A percentile compares a stretch with the other conserved stretches of the same genome.
phyloP scores from a whole-genome alignment of 345 rosid species.

The Boechera divaricarpa region DNA sequence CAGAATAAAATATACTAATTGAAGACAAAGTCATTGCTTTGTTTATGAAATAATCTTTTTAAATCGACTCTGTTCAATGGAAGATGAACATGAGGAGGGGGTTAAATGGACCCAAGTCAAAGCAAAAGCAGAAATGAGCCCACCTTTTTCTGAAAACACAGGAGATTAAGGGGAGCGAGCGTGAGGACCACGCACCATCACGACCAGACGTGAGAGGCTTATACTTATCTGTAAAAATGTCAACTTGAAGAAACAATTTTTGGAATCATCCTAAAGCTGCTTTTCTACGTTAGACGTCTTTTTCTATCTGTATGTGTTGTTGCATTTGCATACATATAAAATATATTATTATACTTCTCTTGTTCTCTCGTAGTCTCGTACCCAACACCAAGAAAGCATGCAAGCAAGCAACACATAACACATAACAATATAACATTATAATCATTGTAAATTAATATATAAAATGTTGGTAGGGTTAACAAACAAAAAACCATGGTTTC shows the following conservation, averaged over 20 bases:
- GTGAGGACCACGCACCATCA: slow-evolving; percentile 33
- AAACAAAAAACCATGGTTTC: background rate
- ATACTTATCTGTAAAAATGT: slow-evolving; percentile 42
- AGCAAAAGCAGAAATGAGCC: slow-evolving; percentile 21
- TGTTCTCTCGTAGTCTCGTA: slow-evolving; percentile 30
- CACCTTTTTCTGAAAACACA: slow-evolving; percentile 1
- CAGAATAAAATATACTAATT: background rate
- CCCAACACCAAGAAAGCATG: slow-evolving; percentile 41
- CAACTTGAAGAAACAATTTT: slow-evolving; percentile 44
- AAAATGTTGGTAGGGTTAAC: slow-evolving; percentile 15
- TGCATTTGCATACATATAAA: slow-evolving; percentile 7
- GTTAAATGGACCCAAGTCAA: slow-evolving; percentile 38
- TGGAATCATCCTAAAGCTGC: slow-evolving; percentile 42
- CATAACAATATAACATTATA: background rate
- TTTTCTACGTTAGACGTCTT: slow-evolving; percentile 43
- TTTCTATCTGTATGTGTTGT: slow-evolving; percentile 31
- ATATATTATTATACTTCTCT: background rate
- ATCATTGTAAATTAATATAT: background rate
- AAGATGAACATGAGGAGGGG: slow-evolving; percentile 4
- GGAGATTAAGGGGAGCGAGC: background rate
- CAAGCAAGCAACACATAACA: slow-evolving; percentile 40
- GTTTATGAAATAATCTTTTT: background rate
- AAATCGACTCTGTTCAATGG: slow-evolving; percentile 5
- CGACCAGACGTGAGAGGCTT: slow-evolving; percentile 42
- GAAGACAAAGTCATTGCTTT: slow-evolving; percentile 30